Conservation (phyloP, 1,284 basidiomycete genomes). For the Malassezia psittaci region DNA sequence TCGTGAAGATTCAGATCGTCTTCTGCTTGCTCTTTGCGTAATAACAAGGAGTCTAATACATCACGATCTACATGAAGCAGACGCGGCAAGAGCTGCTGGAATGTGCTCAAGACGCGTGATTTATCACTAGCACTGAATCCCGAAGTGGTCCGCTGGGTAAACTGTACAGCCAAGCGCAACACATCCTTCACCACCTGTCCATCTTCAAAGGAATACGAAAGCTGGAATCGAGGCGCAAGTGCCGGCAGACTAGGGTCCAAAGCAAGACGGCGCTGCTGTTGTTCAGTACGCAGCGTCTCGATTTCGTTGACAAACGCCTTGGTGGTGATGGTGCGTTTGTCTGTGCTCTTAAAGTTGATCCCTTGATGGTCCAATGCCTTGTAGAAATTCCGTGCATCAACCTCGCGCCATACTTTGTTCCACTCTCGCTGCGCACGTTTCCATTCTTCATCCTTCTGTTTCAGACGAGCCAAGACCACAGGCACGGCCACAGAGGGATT, state of each 20-base stretch:
- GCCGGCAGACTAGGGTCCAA: slow-evolving; percentile 36
- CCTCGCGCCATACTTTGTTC: slow-evolving; percentile 93
- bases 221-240: slow-evolving; percentile 53
- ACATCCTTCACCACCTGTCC: slow-evolving; percentile 72
- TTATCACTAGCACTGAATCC: slow-evolving; percentile 69
- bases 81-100: slow-evolving; percentile 72
- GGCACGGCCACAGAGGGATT: slow-evolving; percentile 81
- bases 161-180: slow-evolving; percentile 78
- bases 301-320: slow-evolving; percentile 84
- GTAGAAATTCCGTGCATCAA: slow-evolving; percentile 83
- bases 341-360: slow-evolving; percentile 82
- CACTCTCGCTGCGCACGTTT: slow-evolving; percentile 85
- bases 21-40: slow-evolving; percentile 18
- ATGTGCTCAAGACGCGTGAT: slow-evolving; percentile 70
- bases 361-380: slow-evolving; percentile 94
- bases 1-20: background rate
- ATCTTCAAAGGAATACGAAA: slow-evolving; percentile 71
- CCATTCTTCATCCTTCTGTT: slow-evolving; percentile 97
- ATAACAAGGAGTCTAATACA: slow-evolving; percentile 47
- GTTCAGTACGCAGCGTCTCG: slow-evolving; percentile 65
- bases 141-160: slow-evolving; percentile 63
- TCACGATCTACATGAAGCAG: slow-evolving; percentile 66
- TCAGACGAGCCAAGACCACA: slow-evolving; percentile 78
- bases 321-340: slow-evolving; percentile 87
- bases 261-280: slow-evolving; percentile 52